phyloP scores from a whole-genome alignment of 2,329 filamentous ascomycete species.

The Colletotrichum higginsianum region DNA sequence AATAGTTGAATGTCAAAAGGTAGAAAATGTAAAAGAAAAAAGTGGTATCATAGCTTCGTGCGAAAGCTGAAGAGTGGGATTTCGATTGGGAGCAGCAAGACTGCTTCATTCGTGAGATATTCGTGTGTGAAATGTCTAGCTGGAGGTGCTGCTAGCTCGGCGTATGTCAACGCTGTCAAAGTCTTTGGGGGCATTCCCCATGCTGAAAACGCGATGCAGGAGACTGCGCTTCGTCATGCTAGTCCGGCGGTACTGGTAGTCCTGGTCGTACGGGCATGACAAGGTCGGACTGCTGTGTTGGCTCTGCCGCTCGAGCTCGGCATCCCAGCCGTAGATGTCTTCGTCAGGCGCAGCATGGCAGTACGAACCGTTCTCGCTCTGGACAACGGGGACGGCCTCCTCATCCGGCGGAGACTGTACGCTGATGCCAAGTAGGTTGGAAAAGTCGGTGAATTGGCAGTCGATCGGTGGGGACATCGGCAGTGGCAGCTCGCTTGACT shows the following conservation, averaged over 20 bases:
- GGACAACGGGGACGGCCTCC: conserved; percentile 46
- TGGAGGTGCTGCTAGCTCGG: conserved; percentile 39
- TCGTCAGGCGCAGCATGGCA: conserved; percentile 49
- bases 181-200: conserved; percentile 41
- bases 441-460: conserved; percentile 51
- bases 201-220: conserved; percentile 58
- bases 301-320: conserved; percentile 57
- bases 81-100: background rate
- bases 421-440: conserved; percentile 56
- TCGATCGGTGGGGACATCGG: conserved; percentile 11
- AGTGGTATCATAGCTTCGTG: conserved; percentile 22
- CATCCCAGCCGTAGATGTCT: conserved; percentile 70
- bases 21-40: background rate
- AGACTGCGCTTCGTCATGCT: conserved; percentile 52
- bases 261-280: conserved; percentile 32
- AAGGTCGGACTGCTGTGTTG: conserved; percentile 15
- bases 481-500: conserved; percentile 20
- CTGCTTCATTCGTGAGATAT: background rate
- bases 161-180: conserved; percentile 25
- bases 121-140: conserved; percentile 4
- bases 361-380: conserved; percentile 50
- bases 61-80: background rate
- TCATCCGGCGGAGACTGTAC: conserved; percentile 49
- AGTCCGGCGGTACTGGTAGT: conserved; percentile 49
- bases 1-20: conserved; percentile 14